phyloP scores from a whole-genome alignment of 768 basidiomycete species.

The Suillus hirtellus region DNA sequence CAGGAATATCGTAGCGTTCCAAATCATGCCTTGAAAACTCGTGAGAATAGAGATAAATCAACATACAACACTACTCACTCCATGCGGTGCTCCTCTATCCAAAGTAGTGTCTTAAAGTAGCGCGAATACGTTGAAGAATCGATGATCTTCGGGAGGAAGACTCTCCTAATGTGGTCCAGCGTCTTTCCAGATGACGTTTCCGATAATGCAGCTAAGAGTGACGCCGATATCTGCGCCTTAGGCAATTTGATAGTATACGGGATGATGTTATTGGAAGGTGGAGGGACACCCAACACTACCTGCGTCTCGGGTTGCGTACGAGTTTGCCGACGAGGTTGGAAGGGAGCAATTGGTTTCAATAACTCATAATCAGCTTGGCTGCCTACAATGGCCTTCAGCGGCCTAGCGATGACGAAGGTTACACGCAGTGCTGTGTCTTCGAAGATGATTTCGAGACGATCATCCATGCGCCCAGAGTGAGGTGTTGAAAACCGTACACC shows the following conservation, averaged over 20 bases:
- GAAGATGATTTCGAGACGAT: constrained; percentile 50
- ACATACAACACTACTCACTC: constrained; percentile 32
- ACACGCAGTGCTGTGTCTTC: constrained; percentile 31
- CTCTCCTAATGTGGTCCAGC: constrained; percentile 27
- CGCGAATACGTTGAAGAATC: constrained; percentile 41
- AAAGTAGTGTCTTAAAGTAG: constrained; percentile 47
- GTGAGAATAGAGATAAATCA: constrained; percentile 5
- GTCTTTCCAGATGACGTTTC: constrained; percentile 16
- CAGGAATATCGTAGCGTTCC: constrained; percentile 37
- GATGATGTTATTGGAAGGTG: constrained; percentile 18
- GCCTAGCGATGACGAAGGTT: constrained; percentile 50
- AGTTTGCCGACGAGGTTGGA: constrained; percentile 28
- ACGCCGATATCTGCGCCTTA: constrained; percentile 8
- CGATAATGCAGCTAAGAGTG: constrained; percentile 5
- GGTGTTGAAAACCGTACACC: constrained; percentile 18
- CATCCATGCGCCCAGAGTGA: constrained; percentile 46
- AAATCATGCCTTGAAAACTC: constrained; percentile 35
- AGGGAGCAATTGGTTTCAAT: constrained; percentile 47
- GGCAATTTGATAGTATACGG: constrained; percentile 17
- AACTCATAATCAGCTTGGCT: constrained; percentile 48
- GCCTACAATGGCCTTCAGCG: constrained; percentile 48
- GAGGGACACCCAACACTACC: constrained; percentile 25
- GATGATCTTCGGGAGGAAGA: constrained; percentile 39
- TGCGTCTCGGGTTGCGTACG: constrained; percentile 17
- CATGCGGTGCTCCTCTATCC: constrained; percentile 52